Conservation (phyloP, 2,329 filamentous ascomycete genomes). For the Fusarium anguioides region DNA sequence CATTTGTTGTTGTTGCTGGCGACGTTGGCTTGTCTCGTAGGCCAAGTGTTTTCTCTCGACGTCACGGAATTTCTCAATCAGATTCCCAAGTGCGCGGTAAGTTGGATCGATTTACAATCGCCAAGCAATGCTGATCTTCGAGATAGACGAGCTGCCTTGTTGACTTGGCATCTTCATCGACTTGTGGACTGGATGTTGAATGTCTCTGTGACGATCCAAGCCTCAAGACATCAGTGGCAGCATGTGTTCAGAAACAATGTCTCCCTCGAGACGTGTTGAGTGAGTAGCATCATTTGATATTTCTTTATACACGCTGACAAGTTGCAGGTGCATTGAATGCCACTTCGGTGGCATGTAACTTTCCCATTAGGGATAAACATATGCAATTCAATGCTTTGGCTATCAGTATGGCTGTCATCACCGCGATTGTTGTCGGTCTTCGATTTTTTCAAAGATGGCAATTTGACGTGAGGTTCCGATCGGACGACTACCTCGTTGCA, state of each 20-base stretch:
- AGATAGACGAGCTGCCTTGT: neutral
- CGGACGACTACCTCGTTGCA: neutral
- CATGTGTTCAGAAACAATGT: slow-evolving; percentile 1
- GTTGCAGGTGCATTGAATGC: neutral
- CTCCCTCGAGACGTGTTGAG: neutral
- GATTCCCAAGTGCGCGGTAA: slow-evolving; percentile 15
- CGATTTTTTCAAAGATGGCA: neutral
- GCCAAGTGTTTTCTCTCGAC: neutral
- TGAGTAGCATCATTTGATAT: fast-evolving
- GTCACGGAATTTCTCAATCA: neutral
- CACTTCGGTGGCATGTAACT: neutral
- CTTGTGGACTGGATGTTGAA: slow-evolving; percentile 3
- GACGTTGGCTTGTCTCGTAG: slow-evolving; percentile 8
- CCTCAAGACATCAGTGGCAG: neutral
- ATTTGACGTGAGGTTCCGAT: neutral
- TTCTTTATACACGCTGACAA: neutral
- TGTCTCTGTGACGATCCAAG: slow-evolving; percentile 13
- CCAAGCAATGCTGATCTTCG: neutral
- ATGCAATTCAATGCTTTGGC: neutral
- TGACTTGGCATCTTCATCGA: slow-evolving; percentile 1
- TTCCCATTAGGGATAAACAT: slow-evolving; percentile 5
- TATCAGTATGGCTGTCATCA: neutral
- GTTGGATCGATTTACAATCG: neutral
- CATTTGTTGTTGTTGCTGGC: slow-evolving; percentile 10
- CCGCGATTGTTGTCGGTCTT: neutral